Conservation (phyloP, 78 protist genomes). For the Pigoraptor vietnamica region DNA sequence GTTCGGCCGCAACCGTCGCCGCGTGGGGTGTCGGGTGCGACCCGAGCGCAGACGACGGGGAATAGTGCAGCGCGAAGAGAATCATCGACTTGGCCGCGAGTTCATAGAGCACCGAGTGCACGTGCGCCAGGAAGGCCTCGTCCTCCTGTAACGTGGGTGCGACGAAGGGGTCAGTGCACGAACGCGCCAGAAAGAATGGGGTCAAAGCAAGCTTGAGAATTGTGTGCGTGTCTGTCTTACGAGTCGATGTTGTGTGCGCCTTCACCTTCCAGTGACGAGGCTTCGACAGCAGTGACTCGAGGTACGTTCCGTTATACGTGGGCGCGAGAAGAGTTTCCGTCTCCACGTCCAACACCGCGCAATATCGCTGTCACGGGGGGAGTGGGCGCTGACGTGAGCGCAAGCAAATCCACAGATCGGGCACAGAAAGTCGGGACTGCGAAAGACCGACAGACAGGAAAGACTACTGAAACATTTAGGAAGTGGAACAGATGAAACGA, state of each 20-base stretch:
- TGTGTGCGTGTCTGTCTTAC: no score
- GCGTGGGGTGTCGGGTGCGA: background rate
- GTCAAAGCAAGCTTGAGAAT: no score
- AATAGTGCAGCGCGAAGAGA: slow-evolving; percentile 25
- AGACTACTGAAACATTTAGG: no score
- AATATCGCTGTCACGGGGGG: background rate
- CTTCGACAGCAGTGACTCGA: background rate
- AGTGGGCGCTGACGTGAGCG: background rate
- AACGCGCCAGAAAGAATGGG: no score
- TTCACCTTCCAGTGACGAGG: background rate
- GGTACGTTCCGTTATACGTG: background rate
- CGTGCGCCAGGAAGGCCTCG: slow-evolving; percentile 36
- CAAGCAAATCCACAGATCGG: no score
- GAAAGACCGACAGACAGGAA: no score
- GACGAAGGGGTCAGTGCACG: no score
- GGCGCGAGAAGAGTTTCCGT: background rate
- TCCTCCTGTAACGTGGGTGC: slow-evolving; percentile 3
- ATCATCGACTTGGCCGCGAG: slow-evolving; percentile 37
- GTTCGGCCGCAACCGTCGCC: background rate
- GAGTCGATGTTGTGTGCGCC: no score
- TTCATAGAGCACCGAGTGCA: slow-evolving; percentile 31
- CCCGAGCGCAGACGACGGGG: background rate
- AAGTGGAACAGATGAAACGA: no score
- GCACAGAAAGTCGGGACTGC: no score
- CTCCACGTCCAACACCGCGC: background rate